phyloP scores from a whole-genome alignment of 257 asterid species.

The Solanum stenotomum region DNA sequence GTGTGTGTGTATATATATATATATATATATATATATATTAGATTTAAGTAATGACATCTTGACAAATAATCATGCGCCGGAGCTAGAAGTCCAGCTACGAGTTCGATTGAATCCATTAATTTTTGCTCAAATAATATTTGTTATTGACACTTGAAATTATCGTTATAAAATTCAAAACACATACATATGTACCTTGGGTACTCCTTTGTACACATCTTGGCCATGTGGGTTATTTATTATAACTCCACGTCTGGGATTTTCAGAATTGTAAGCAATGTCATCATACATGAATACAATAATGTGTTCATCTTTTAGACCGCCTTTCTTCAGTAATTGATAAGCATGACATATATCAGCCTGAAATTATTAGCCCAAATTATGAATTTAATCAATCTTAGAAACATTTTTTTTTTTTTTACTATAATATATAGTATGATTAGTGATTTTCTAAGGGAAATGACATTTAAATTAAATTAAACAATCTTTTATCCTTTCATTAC shows the following conservation, averaged over 20 bases:
- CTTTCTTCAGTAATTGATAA: conserved; percentile 65
- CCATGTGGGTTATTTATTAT: conserved; percentile 77
- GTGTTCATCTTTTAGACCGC: conserved; percentile 80
- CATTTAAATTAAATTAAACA: background rate
- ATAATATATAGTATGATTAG: background rate
- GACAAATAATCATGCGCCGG: background rate
- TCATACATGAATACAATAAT: conserved; percentile 83
- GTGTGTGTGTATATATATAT: background rate
- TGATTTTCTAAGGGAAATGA: background rate
- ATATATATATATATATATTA: background rate
- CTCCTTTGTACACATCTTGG: conserved; percentile 70
- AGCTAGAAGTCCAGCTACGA: too few species aligned
- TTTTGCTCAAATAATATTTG: background rate
- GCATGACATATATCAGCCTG: conserved; percentile 86
- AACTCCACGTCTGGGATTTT: conserved; percentile 78
- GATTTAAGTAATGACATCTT: background rate
- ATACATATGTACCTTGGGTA: conserved; percentile 28
- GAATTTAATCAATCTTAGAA: background rate
- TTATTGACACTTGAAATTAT: background rate
- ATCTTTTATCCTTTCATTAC: background rate
- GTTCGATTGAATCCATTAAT: background rate
- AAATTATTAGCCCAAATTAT: background rate
- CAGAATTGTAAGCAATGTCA: conserved; percentile 57
- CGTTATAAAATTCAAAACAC: background rate
- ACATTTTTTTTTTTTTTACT: background rate